Percentiles rank a stretch among this genome's conserved stretches.
These are phyloP conservation scores for Hymenoscyphus salicellus DNA, from an alignment of 2,329 filamentous ascomycete species.

Conservation along the genomic window DNA sequence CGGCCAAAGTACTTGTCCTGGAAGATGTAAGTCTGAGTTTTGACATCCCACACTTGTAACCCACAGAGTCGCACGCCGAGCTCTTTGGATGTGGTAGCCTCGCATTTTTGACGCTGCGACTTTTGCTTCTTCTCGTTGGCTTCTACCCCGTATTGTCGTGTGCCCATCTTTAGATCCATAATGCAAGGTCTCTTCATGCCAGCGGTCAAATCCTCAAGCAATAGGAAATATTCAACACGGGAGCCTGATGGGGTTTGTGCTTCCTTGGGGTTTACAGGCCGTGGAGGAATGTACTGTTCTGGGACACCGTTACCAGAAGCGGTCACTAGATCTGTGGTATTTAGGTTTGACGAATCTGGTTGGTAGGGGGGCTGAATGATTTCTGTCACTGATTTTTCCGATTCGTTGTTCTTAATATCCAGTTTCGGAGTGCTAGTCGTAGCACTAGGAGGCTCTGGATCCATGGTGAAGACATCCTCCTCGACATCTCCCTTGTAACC, in stretches of 20 bases:
- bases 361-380: not conserved
- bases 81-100: conserved; percentile 84
- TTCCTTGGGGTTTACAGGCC: conserved; percentile 74
- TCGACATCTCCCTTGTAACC: conserved; percentile 73
- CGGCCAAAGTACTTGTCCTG: conserved; percentile 98
- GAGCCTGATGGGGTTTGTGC: conserved; percentile 61
- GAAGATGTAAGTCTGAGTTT: conserved; percentile 82
- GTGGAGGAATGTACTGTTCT: conserved; percentile 44
- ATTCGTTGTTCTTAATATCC: not conserved
- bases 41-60: conserved; percentile 91
- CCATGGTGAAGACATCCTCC: conserved; percentile 68
- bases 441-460: conserved; percentile 39
- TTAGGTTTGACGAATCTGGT: not conserved
- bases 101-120: conserved; percentile 90
- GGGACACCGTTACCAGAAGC: conserved; percentile 15
- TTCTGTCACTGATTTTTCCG: not conserved
- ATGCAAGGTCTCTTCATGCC: conserved; percentile 97
- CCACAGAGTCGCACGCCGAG: conserved; percentile 92
- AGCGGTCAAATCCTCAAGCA: conserved; percentile 91
- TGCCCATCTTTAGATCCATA: conserved; percentile 98
- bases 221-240: conserved; percentile 85
- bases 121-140: conserved; percentile 87
- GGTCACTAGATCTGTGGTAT: conserved; percentile 8
- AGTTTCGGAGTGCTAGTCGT: not conserved
- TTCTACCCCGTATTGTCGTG: conserved; percentile 91